phyloP scores from a whole-genome alignment of 495 filamentous ascomycete genomes.

The Penicillium dipodomyicola region DNA sequence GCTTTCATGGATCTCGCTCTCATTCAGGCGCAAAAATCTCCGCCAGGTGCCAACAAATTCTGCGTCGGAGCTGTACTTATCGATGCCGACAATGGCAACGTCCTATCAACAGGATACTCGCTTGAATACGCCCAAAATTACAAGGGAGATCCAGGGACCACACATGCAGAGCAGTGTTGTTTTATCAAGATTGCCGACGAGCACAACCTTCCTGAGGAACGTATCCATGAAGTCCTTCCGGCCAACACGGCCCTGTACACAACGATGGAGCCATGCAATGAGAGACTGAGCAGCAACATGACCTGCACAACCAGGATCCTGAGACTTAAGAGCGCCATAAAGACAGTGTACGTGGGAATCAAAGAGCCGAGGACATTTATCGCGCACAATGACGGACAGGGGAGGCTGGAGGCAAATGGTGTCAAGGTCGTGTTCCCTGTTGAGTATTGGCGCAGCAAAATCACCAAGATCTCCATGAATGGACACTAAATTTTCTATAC shows the following conservation, averaged over 20 bases:
- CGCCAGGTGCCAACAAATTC: slow-evolving; percentile 31
- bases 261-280: slow-evolving; percentile 38
- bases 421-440: slow-evolving; percentile 21
- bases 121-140: slow-evolving; percentile 32
- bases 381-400: slow-evolving; percentile 22
- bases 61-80: slow-evolving; percentile 36
- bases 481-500: slow-evolving; percentile 22
- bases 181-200: slow-evolving; percentile 46
- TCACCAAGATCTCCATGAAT: slow-evolving; percentile 25
- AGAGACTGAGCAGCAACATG: slow-evolving; percentile 33
- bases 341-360: slow-evolving; percentile 32
- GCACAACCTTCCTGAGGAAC: slow-evolving; percentile 37
- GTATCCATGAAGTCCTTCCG: slow-evolving; percentile 38
- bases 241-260: slow-evolving; percentile 37
- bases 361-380: slow-evolving; percentile 35
- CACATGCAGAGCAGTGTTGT: slow-evolving; percentile 48
- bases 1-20: slow-evolving; percentile 32
- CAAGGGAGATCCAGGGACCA: slow-evolving; percentile 38
- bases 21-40: slow-evolving; percentile 25
- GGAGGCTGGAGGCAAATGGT: slow-evolving; percentile 26
- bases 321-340: slow-evolving; percentile 23
- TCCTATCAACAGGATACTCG: slow-evolving; percentile 31
- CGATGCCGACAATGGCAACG: slow-evolving; percentile 20
- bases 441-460: slow-evolving; percentile 26
- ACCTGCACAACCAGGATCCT: slow-evolving; percentile 31